These are phyloP conservation scores for Corchorus olitorius DNA, from an alignment of 345 rosid species.

Conservation along the genomic window DNA sequence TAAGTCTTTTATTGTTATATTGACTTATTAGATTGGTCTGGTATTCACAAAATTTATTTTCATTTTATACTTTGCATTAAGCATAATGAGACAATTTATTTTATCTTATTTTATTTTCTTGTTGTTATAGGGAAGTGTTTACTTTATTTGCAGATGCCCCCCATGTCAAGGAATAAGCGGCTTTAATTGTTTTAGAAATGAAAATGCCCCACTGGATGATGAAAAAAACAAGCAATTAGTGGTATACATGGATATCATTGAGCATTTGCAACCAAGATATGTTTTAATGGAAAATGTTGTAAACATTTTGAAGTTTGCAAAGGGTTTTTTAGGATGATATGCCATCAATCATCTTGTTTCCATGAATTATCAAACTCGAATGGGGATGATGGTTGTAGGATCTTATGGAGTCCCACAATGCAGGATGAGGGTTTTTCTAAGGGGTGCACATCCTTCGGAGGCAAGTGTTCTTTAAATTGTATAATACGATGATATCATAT, in stretches of 20 bases:
- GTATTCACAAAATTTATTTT: not conserved
- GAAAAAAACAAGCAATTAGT: constrained; percentile 63
- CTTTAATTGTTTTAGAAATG: constrained; percentile 60
- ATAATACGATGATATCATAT: not conserved
- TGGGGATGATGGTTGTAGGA: constrained; percentile 86
- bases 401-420: constrained; percentile 83
- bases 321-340: constrained; percentile 62
- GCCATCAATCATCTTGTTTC: constrained; percentile 62
- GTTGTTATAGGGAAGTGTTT: constrained; percentile 65
- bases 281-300: constrained; percentile 83
- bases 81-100: not conserved
- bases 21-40: not conserved
- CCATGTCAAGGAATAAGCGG: constrained; percentile 90
- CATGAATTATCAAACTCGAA: constrained; percentile 68
- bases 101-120: not conserved
- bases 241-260: constrained; percentile 67
- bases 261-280: constrained; percentile 58
- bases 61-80: not conserved
- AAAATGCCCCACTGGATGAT: constrained; percentile 47
- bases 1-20: constrained; percentile 30
- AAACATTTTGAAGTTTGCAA: constrained; percentile 58
- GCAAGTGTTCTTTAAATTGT: constrained; percentile 25
- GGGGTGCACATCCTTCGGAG: constrained; percentile 68
- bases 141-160: constrained; percentile 80
- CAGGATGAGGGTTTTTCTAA: constrained; percentile 66